phyloP scores from a whole-genome alignment of 106 monocot species.

The Amphibolis antarctica region DNA sequence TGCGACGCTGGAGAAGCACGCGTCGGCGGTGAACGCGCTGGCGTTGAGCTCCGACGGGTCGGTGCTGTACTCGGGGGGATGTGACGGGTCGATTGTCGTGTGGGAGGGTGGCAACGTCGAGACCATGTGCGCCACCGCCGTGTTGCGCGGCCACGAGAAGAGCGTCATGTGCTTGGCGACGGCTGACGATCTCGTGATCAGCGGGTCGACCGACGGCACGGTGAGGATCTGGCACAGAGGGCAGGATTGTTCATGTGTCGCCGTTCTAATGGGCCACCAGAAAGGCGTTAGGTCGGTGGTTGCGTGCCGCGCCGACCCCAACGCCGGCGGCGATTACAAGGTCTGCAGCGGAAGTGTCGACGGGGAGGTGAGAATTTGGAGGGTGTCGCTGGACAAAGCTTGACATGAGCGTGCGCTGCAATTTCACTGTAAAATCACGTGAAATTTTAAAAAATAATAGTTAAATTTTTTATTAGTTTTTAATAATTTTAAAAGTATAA shows the following conservation, averaged over 20 bases:
- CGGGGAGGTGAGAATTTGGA: too few relatives aligned
- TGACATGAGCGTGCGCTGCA: too few relatives aligned
- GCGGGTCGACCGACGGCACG: slow-evolving; percentile 18
- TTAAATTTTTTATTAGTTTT: too few relatives aligned
- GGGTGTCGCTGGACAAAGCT: too few relatives aligned
- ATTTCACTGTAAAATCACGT: too few relatives aligned
- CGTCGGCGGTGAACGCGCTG: slow-evolving; percentile 59
- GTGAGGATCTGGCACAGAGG: slow-evolving; percentile 12
- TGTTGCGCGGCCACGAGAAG: slow-evolving; percentile 37
- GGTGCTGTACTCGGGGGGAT: slow-evolving; percentile 46
- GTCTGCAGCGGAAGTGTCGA: slow-evolving; percentile 59
- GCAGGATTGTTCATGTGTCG: neutral
- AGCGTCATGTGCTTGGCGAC: slow-evolving; percentile 32
- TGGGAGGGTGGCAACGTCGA: slow-evolving; percentile 39
- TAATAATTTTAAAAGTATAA: too few relatives aligned
- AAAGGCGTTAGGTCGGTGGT: slow-evolving; percentile 32
- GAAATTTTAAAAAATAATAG: too few relatives aligned
- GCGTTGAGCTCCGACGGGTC: slow-evolving; percentile 36
- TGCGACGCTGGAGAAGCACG: slow-evolving; percentile 40
- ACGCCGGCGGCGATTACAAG: slow-evolving; percentile 5
- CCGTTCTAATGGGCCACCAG: slow-evolving; percentile 11
- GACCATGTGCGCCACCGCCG: slow-evolving; percentile 24
- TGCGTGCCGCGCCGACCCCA: slow-evolving; percentile 10
- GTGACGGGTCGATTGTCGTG: slow-evolving; percentile 44
- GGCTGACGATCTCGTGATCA: slow-evolving; percentile 12